phyloP scores from a whole-genome alignment of 306 rosid species.

The Cucurbita ficifolia region DNA sequence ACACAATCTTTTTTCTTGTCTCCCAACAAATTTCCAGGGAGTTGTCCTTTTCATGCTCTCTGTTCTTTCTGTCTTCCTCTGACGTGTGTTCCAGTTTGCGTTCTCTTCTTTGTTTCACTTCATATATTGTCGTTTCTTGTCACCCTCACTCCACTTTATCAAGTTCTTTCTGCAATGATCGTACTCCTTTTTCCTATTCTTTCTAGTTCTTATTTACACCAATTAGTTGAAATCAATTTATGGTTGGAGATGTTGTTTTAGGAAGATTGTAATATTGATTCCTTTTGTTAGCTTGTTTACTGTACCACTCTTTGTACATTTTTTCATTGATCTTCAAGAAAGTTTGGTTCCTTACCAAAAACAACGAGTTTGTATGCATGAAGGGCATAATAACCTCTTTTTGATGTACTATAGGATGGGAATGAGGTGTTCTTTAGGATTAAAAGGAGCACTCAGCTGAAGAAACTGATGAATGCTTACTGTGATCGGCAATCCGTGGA shows the following conservation, averaged over 20 bases:
- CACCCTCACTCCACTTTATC: background rate
- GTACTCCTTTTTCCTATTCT: background rate
- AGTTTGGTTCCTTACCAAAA: background rate
- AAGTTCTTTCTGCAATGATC: background rate
- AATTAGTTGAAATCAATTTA: background rate
- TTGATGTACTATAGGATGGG: conserved; percentile 29
- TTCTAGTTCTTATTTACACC: background rate
- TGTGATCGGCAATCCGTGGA: conserved; percentile 61
- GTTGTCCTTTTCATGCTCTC: background rate
- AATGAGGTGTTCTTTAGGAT: conserved; percentile 51
- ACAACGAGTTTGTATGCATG: background rate
- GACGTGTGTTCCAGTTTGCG: background rate
- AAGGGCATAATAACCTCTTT: background rate
- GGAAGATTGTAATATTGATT: background rate
- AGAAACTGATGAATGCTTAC: conserved; percentile 66
- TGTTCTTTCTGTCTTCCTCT: background rate
- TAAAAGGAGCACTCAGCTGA: conserved; percentile 57
- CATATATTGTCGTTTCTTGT: background rate
- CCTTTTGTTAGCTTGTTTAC: background rate
- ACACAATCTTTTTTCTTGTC: background rate
- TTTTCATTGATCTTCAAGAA: background rate
- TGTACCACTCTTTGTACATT: background rate
- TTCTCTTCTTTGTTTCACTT: background rate
- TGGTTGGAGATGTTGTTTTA: background rate
- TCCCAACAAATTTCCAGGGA: background rate